Base-by-base conservation (phyloP, 495 filamentous ascomycete species). In the Aspergillus sparsus region DNA sequence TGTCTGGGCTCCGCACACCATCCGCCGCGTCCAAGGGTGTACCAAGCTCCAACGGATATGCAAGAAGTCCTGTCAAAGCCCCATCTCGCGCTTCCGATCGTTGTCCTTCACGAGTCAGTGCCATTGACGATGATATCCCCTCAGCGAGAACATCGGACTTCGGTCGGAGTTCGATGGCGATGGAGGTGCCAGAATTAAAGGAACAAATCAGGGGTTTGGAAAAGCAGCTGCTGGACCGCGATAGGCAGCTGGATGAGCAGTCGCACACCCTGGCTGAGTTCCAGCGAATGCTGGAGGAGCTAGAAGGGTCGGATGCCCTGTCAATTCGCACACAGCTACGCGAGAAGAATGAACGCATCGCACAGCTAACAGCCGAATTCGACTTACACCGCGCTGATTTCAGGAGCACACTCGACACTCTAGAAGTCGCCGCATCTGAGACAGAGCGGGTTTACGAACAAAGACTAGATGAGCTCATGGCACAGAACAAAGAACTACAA, bases 361-460 rank as follows among this genome's bases (percentile, higher is more conserved):
- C 85, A 11, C 86, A 92, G 78, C 80, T 99, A 64, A 97, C 91
- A 3, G 85, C 89, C 5, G 95, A 99, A 68, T 99, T 99, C 63
- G 94, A 99, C 71, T 83, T 88, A 10, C 94, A 99, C 69, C 85
- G 94, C 35, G 94, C 93, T 8, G 94, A 99, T 71, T 99, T 99
- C 72, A 80, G 94, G 58, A 96, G 89, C 69, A 99, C 94, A 15
- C 91, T 99, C 50, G 94, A 99, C 75, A 95, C 93, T 1, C 79
- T 99, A 39, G 94, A 99, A 74, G 86, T 97, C 75, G 95, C 94
- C 7, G 95, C 92, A 65, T 91, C 92, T 0, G 94, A 99, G 74
- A 99, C 94, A 7, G 93, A 97, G 72, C 83, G 94, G n/a, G 93
- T 98, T 7, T 98, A 99, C 66, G 95, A 98, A 70, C 90, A 91